Evolutionary conservation across 768 basidiomycete genomes (phyloP).

Genomic region (Naganishia friedmannii): DNA sequence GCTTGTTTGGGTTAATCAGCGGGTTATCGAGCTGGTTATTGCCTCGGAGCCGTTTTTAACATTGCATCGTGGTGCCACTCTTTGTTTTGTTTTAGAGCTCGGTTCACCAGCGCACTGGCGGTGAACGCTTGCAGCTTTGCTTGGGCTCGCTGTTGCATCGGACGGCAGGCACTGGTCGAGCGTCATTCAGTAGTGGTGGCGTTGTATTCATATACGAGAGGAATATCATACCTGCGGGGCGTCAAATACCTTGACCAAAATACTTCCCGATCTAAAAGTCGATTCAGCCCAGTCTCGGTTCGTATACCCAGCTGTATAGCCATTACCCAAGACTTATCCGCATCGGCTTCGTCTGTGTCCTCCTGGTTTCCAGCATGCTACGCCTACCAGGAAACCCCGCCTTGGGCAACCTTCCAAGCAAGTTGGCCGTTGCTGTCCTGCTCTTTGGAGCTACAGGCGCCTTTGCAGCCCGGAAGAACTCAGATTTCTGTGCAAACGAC

Average conservation of each 20-base stretch:
- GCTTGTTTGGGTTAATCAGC: neutral
- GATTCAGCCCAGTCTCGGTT: too few relatives aligned
- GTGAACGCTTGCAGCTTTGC: too few relatives aligned
- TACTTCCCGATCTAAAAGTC: too few relatives aligned
- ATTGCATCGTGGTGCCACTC: neutral
- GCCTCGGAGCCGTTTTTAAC: neutral
- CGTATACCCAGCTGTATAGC: too few relatives aligned
- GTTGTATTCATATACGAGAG: too few relatives aligned
- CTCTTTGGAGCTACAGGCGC: slow-evolving; percentile 16
- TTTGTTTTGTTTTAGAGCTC: neutral
- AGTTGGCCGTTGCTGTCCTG: neutral
- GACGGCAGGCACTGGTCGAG: too few relatives aligned
- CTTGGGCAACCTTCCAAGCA: neutral
- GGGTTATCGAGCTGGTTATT: neutral
- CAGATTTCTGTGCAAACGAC: slow-evolving; percentile 7
- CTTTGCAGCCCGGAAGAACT: slow-evolving; percentile 10
- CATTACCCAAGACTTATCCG: too few relatives aligned
- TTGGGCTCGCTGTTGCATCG: too few relatives aligned
- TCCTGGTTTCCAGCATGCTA: neutral
- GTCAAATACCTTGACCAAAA: too few relatives aligned
- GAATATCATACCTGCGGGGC: too few relatives aligned
- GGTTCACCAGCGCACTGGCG: neutral
- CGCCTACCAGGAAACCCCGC: neutral
- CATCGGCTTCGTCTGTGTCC: too few relatives aligned
- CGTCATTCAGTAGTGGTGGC: too few relatives aligned